Evolutionary conservation across 257 asterid genomes (phyloP), one percentile per base, ranked within the genome.

Genomic region (Buddleja alternifolia): DNA sequence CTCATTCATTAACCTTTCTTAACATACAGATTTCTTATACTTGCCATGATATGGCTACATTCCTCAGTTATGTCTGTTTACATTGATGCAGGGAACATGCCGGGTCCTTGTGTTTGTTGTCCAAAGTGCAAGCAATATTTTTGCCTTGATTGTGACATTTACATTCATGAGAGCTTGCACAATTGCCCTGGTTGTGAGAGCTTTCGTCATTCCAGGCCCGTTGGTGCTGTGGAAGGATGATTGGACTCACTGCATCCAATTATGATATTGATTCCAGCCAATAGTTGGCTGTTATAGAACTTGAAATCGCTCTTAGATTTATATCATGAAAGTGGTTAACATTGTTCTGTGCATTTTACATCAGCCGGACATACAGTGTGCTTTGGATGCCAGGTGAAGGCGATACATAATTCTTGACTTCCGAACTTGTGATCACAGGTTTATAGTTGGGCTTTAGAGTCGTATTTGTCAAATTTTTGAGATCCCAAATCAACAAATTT

Each of bases 101-200:
- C 86, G 10, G 91, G 85, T 37, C 61, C 85, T 10, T 76, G 85
- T 17, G 99, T 89, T 46, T 66, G 82, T 48, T 94, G 99, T 79
- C 95, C 97, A 0, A 91, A 91, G 82, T 91, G 99, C 90, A 82
- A 85, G 75, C 88, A 83, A 56, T 67, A 80, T 67, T 91, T 94
- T 77, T 91, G 99, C 77, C 96, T 94, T 6, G 97, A 94, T 37
- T 94, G 99, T 29, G 97, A 94, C 68, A 94, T 94, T 70, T 94
- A 94, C 75, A 87, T 93, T 57, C 99, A 93, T 7, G 99, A 93
- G 77, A 93, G 99, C 84, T 75, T 93, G 85, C 99, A 93, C 73
- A 93, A 93, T 40, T 93, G 99, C 79, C 99, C 97, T 0, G 97
- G 97, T 44, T 90, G 99, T 64, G 96, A 94, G 91, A 84, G 97